Base-by-base conservation (phyloP, 1,284 basidiomycete species). In the Sporisorium reilianum region DNA sequence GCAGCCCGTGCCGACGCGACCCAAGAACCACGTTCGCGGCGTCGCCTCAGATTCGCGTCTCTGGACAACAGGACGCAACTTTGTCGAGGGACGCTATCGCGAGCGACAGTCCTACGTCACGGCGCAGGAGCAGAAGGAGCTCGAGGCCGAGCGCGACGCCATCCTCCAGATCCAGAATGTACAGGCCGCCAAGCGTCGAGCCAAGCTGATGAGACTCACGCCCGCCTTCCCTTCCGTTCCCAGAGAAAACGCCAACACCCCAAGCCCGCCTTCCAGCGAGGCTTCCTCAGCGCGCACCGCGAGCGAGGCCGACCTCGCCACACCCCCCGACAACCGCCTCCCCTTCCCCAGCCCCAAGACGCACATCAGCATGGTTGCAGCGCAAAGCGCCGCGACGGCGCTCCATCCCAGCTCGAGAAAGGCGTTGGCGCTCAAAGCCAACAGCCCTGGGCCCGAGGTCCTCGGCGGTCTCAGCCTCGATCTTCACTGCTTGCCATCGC, bases 381-480 rank as follows among this genome's bases (percentile, higher is more conserved):
- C 53, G 8, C 48, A 56, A 23, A 65, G 48, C 42, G 40, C 42
- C 12, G 53, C 45, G n/a, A 55, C 59, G 12, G 57, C 73, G 1
- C 60, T 78, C 9, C 78, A 80, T 22, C 73, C 78, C 3, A 68
- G 64, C 0, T 81, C 76, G 20, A 71, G 78, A 10, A 80, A 76
- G 53, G 75, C 75, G 10, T n/a, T 78, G 56, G 78, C 75, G 2
- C 68, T 77, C 54, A 78, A 75, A 41, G 73, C 69, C 25, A 64
- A 68, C 38, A 72, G 66, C 45, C 69, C 77, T 18, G 74, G 69
- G 3, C 69, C 76, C 12, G 79, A 78, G 48, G 74, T 78, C 3
- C 62, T 68, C 10, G 64, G 66, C 28, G 76, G 71, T n/a, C 64
- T 82, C 36, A 79, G 78, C 46, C 65, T 82, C 34, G 80, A 82